Evolutionary conservation across 257 asterid genomes (phyloP).

Genomic region (Solanum acaule): DNA sequence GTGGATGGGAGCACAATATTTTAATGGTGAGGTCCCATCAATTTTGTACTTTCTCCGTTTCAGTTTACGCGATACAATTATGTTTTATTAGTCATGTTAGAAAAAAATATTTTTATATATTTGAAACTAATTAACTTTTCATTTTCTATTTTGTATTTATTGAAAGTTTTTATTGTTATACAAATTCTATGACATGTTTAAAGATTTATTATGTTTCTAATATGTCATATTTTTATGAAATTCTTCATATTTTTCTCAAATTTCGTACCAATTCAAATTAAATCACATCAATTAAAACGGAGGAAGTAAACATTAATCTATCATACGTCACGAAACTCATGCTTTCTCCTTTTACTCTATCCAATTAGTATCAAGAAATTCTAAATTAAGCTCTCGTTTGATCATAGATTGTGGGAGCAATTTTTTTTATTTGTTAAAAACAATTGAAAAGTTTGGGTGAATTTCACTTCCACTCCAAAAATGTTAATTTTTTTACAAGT

Average conservation of each 20-base stretch:
- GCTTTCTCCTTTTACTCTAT: neutral
- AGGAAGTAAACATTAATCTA: neutral
- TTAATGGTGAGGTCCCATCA: neutral
- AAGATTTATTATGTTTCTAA: neutral
- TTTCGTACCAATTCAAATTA: neutral
- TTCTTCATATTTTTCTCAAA: neutral
- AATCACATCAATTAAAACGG: neutral
- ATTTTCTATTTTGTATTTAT: neutral
- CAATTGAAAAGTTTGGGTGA: neutral
- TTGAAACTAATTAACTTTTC: neutral
- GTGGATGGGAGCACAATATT: neutral
- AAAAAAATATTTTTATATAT: neutral
- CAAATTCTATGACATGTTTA: neutral
- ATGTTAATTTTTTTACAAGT: too few relatives aligned
- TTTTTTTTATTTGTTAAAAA: neutral
- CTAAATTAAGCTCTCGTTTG: neutral
- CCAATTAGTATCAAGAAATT: neutral
- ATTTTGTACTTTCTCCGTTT: neutral
- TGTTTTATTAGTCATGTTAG: neutral
- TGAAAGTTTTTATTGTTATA: neutral
- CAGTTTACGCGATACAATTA: neutral
- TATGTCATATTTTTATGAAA: neutral
- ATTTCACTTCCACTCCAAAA: neutral
- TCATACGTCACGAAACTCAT: neutral
- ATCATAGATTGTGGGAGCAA: neutral